Base-by-base conservation (phyloP, 2,329 filamentous ascomycete species). In the Penicillium occitanis region DNA sequence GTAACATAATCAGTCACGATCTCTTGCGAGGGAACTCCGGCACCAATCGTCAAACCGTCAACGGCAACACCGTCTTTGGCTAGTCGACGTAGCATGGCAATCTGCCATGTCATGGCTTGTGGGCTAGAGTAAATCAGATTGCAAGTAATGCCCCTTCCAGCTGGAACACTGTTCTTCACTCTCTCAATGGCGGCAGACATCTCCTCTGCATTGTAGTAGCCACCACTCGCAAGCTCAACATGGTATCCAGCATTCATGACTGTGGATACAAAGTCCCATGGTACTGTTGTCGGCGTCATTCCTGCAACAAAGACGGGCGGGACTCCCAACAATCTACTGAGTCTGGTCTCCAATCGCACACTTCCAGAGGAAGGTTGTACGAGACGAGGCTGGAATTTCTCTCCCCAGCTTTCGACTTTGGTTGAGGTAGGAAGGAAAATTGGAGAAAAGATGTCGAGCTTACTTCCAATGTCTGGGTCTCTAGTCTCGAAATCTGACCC, bases 161-260 rank as follows among this genome's bases (percentile, higher is more conserved):
- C 87, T 22, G 92, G 91, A 68, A 96, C 94, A 22, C 87, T 86
- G 25, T 78, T 76, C 48, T 79, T 78, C n/a, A 84, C 75, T 62
- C 80, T 80, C 33, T 71, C 72, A 65, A 85, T 80, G 14, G 82
- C 82, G n/a, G 75, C 74, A 22, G 76, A 79, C 76, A 84, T 79
- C 37, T 75, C 74, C 50, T 75, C 75, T 25, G 61, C 61, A 70
- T 90, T 90, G 81, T 92, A 96, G 81, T 96, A 96, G 68, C 93
- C 93, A 77, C 93, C 93, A 75, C 92, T 92, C 68, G 89, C 93
- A 70, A 97, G 84, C 82, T 97, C 93, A 70, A 95, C 91, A 70
- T 96, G 91, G 78, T 96, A 97, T n/a, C 93, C 93, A 64, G 93
- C 92, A 71, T 94, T 94, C 91, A 96, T 96, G 19, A 91, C 93